Conservation (phyloP, 331 rosid species). For the Stylosanthes scabra region DNA sequence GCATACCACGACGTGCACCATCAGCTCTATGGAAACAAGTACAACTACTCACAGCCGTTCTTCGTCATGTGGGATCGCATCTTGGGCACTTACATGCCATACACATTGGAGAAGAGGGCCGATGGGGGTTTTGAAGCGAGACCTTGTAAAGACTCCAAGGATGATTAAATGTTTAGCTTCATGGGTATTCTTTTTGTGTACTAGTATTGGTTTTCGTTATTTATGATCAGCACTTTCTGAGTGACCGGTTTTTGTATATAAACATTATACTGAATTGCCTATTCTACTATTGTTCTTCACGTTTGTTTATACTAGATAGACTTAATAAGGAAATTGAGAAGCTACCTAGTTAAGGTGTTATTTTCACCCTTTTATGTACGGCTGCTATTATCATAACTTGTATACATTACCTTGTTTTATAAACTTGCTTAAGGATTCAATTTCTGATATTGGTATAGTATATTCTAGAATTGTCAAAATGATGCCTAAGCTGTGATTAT, state of each 20-base stretch:
- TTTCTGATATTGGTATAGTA: background rate
- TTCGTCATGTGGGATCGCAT: constrained; percentile 89
- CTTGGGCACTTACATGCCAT: constrained; percentile 93
- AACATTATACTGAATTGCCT: constrained; percentile 44
- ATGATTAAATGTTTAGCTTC: constrained; percentile 44
- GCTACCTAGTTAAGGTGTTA: constrained; percentile 17
- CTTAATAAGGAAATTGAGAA: constrained; percentile 40
- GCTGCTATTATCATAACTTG: constrained; percentile 9
- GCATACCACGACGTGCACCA: constrained; percentile 98
- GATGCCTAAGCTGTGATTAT: background rate
- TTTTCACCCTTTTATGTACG: constrained; percentile 35
- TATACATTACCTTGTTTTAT: background rate
- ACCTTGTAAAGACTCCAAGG: constrained; percentile 69
- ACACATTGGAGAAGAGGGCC: constrained; percentile 75
- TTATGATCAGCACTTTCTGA: constrained; percentile 49
- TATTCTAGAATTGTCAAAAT: background rate
- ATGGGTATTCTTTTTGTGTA: constrained; percentile 58
- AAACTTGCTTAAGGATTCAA: constrained; percentile 4
- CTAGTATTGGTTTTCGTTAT: constrained; percentile 44
- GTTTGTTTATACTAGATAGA: constrained; percentile 52
- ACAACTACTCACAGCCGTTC: constrained; percentile 95
- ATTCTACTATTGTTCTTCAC: constrained; percentile 41
- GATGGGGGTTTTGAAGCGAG: constrained; percentile 87
- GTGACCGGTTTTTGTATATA: constrained; percentile 60
- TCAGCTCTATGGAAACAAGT: constrained; percentile 94